Percentiles rank a stretch among this genome's conserved stretches.
Conservation (phyloP, 768 basidiomycete species). For the Hygrophorus pudorinus region DNA sequence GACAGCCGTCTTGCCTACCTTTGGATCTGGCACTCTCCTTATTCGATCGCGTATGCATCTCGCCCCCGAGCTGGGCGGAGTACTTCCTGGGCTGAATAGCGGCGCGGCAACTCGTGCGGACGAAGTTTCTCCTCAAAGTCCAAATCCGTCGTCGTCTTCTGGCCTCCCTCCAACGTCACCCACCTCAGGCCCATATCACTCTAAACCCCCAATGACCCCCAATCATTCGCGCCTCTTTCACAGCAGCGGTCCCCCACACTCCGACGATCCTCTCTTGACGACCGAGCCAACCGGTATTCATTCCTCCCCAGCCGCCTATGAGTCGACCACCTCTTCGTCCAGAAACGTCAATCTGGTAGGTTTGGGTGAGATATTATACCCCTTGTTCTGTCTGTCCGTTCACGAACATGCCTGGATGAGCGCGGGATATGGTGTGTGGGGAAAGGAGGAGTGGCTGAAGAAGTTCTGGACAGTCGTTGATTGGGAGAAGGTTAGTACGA, state of each 20-base stretch:
- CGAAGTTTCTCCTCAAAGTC: not conserved
- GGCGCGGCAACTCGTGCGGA: not conserved
- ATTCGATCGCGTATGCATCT: conserved; percentile 46
- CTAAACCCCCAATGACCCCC: not conserved
- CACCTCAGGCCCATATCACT: conserved; percentile 25
- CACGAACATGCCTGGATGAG: conserved; percentile 84
- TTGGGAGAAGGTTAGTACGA: conserved; percentile 53
- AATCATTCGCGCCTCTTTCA: conserved; percentile 1
- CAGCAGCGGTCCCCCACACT: not conserved
- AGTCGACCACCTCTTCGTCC: not conserved
- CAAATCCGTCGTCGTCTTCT: conserved; percentile 14
- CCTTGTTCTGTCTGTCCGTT: conserved; percentile 69
- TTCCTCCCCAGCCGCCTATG: conserved; percentile 5
- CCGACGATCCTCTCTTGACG: not conserved
- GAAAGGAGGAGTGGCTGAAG: conserved; percentile 77
- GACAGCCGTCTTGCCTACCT: conserved; percentile 71
- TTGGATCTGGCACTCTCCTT: conserved; percentile 83
- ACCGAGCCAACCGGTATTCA: not conserved
- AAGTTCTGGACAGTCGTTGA: conserved; percentile 79
- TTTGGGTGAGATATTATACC: conserved; percentile 52
- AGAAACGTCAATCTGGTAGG: conserved; percentile 17
- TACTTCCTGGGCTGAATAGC: conserved; percentile 11
- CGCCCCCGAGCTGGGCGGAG: conserved; percentile 10
- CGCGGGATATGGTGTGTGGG: conserved; percentile 84
- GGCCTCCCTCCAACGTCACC: conserved; percentile 29